Percentiles rank a stretch among this genome's conserved stretches.
phyloP scores from a whole-genome alignment of 1,284 basidiomycete genomes.

The Amylostereum chailletii region DNA sequence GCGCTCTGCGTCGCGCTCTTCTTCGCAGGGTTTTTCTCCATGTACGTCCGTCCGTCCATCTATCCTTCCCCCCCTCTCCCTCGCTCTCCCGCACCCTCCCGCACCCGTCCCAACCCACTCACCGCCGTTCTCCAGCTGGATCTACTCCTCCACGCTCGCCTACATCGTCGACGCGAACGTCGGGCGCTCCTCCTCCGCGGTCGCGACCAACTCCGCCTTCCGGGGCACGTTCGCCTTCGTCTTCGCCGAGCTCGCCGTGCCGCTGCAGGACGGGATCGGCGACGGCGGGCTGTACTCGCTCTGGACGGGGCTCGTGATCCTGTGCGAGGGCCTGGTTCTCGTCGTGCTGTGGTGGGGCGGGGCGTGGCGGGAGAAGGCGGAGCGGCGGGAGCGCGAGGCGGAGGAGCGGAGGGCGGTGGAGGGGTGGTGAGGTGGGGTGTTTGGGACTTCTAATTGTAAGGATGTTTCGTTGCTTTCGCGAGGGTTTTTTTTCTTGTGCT shows the following conservation, averaged over 20 bases:
- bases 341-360: constrained; percentile 40
- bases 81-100: no score
- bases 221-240: constrained; percentile 65
- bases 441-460: no score
- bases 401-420: neutral
- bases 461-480: no score
- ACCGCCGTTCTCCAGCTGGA: constrained; percentile 37
- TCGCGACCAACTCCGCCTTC: constrained; percentile 65
- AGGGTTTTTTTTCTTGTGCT: no score
- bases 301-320: constrained; percentile 52
- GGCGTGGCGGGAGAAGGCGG: constrained; percentile 29
- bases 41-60: constrained; percentile 35
- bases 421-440: neutral
- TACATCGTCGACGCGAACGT: constrained; percentile 74
- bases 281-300: constrained; percentile 73
- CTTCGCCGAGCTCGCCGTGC: constrained; percentile 60
- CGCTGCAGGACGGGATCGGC: constrained; percentile 41
- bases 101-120: no score
- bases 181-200: constrained; percentile 63
- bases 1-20: constrained; percentile 58
- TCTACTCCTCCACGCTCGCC: constrained; percentile 62
- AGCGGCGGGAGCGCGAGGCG: constrained; percentile 15
- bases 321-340: constrained; percentile 43
- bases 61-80: neutral
- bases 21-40: constrained; percentile 58